Evolutionary conservation across 2,329 filamentous ascomycete genomes (phyloP).

Genomic region (Fusarium sp.): DNA sequence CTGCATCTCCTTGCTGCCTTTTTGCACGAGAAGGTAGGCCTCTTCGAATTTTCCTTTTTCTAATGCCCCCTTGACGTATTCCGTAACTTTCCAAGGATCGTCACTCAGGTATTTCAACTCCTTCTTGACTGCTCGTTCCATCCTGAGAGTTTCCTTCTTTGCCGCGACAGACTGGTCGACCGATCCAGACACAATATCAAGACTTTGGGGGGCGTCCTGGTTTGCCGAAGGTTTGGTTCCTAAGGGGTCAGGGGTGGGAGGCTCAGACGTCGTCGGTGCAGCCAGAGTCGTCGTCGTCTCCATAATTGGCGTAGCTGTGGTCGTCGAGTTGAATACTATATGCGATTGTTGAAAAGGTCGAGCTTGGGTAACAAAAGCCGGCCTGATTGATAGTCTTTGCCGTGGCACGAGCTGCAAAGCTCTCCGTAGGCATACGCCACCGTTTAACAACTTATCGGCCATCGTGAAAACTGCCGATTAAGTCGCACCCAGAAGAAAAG

Average conservation of each 20-base stretch:
- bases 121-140: slow-evolving; percentile 60
- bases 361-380: slow-evolving; percentile 19
- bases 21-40: slow-evolving; percentile 75
- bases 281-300: slow-evolving; percentile 16
- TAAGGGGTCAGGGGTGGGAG: not conserved
- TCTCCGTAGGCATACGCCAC: slow-evolving; percentile 48
- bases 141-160: slow-evolving; percentile 46
- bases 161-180: slow-evolving; percentile 26
- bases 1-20: slow-evolving; percentile 73
- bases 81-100: slow-evolving; percentile 75
- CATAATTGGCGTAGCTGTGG: not conserved
- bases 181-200: slow-evolving; percentile 31
- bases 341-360: slow-evolving; percentile 23
- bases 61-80: slow-evolving; percentile 74
- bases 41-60: slow-evolving; percentile 71
- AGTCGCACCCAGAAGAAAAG: not conserved
- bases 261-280: not conserved
- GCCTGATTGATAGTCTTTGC: slow-evolving; percentile 17
- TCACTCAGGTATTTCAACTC: slow-evolving; percentile 76
- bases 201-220: slow-evolving; percentile 43
- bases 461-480: slow-evolving; percentile 28
- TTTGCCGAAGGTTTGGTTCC: not conserved
- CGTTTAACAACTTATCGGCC: slow-evolving; percentile 48
- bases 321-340: slow-evolving; percentile 33
- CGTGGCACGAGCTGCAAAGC: slow-evolving; percentile 38